Conservation (phyloP, 2,329 filamentous ascomycete species). For the Orbilia ellipsospora region DNA sequence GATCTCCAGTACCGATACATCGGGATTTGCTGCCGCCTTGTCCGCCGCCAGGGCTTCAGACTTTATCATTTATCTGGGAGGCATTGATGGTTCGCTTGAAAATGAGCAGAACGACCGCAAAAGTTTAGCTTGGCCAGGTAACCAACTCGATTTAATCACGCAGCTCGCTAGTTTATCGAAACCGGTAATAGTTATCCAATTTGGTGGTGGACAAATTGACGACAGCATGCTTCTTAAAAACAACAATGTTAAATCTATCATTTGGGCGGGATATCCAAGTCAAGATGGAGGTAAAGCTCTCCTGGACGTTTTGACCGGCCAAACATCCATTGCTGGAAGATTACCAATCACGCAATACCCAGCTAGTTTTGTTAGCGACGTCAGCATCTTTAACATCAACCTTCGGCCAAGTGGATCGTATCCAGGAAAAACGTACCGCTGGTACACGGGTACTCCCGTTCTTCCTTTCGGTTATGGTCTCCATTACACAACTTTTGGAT, state of each 20-base stretch:
- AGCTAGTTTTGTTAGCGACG: slow-evolving; percentile 65
- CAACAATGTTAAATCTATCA: slow-evolving; percentile 66
- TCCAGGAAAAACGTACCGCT: slow-evolving; percentile 71
- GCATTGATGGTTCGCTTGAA: slow-evolving; percentile 68
- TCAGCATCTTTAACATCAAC: slow-evolving; percentile 70
- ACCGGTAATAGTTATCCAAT: slow-evolving; percentile 67
- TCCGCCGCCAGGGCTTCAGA: slow-evolving; percentile 61
- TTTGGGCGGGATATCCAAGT: slow-evolving; percentile 72
- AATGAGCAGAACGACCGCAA: slow-evolving; percentile 68
- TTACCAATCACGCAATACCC: slow-evolving; percentile 71
- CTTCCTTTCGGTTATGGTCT: slow-evolving; percentile 69
- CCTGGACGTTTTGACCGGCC: slow-evolving; percentile 68
- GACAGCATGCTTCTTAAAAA: slow-evolving; percentile 66
- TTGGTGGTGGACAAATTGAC: slow-evolving; percentile 69
- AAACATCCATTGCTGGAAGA: slow-evolving; percentile 67
- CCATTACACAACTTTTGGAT: slow-evolving; percentile 69
- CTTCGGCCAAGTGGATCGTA: slow-evolving; percentile 65
- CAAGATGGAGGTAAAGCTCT: slow-evolving; percentile 70
- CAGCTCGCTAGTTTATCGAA: slow-evolving; percentile 65
- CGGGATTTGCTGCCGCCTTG: no score
- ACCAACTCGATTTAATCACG: slow-evolving; percentile 67
- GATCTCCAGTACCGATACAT: no score
- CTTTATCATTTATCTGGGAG: slow-evolving; percentile 68
- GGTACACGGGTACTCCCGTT: slow-evolving; percentile 68
- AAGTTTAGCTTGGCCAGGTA: slow-evolving; percentile 67